Base-by-base conservation (phyloP, 352 stramenopile species). In the Globisporangium mamillatum region DNA sequence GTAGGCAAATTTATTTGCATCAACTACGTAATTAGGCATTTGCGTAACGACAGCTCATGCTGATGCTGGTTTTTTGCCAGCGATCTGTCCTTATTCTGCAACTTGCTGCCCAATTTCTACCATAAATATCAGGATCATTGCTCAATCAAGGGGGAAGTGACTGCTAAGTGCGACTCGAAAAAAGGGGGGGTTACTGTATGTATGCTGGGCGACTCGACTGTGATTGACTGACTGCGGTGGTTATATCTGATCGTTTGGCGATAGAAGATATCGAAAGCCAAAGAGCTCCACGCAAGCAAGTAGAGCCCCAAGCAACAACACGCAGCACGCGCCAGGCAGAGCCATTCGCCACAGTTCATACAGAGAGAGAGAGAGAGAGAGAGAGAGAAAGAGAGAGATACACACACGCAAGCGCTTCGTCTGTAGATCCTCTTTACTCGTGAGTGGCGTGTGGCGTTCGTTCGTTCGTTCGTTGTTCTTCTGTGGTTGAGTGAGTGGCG, bases 251-350 rank as follows among this genome's bases (percentile, higher is more conserved):
- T 18, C 14, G 54, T 20, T 27, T 18, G 12, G 4, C 12, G 20
- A 14, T n/a, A 14, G 54, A 60, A 60, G 54, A 60, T 60, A 60
- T 60, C 54, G 54, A 60, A 60, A 60, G 54, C 54, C 27, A 60
- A 60, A 60, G 54, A 60, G 54, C 54, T 60, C 54, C 54, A 60
- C 54, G 54, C 54, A 60, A 60, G 54, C 54, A 60, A 60, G 54
- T 27, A 60, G 27, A 25, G n/a, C 20, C 20, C 18, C 7, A 25
- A 55, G 50, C 50, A 56, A 27, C 54, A 58, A 50, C 56, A 64
- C 55, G 63, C 63, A 71, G 38, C 27, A 60, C 32, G 46, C 22
- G 54, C 27, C 18, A 60, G 14, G 53, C 54, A 38, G 24, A 32
- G 5, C 12, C 38, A 46, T 46, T 20, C 54, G 36, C 36, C 36